A percentile compares a stretch with the other conserved stretches of the same genome.
phyloP scores from a whole-genome alignment of 805 yeast species.

The Ogataea allantospora region DNA sequence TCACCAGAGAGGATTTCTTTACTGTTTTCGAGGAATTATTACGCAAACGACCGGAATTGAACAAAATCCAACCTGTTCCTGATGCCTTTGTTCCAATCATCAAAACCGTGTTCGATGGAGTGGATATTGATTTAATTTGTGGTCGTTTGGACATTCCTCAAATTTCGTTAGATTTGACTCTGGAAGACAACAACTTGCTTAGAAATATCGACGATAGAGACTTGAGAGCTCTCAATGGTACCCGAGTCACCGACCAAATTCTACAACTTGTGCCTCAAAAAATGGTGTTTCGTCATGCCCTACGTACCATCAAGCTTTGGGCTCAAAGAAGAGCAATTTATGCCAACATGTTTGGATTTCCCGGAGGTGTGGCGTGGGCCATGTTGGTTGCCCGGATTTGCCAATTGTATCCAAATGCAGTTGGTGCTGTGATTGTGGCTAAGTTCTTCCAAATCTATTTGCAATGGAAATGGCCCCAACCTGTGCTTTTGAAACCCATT shows the following conservation, averaged over 20 bases:
- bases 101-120: constrained; percentile 82
- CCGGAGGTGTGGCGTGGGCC: constrained; percentile 99
- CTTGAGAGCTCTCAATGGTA: constrained; percentile 87
- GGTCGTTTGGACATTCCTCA: constrained; percentile 82
- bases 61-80: constrained; percentile 90
- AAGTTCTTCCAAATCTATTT: constrained; percentile 84
- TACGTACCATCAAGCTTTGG: constrained; percentile 93
- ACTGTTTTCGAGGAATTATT: constrained; percentile 71
- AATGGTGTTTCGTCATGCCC: constrained; percentile 86
- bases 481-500: constrained; percentile 85
- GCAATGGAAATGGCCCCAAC: constrained; percentile 98
- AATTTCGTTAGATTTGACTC: constrained; percentile 69
- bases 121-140: constrained; percentile 88
- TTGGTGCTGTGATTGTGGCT: constrained; percentile 85
- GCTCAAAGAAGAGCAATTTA: constrained; percentile 93
- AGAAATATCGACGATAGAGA: constrained; percentile 90
- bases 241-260: constrained; percentile 95
- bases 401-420: constrained; percentile 94
- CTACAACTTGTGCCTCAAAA: constrained; percentile 87
- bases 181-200: constrained; percentile 81
- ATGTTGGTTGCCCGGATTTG: constrained; percentile 98
- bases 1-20: constrained; percentile 85
- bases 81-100: constrained; percentile 98
- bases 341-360: constrained; percentile 94
- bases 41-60: constrained; percentile 73